Base-by-base conservation (phyloP, 2,329 filamentous ascomycete genomes). In the Nannizzia gypsea region DNA sequence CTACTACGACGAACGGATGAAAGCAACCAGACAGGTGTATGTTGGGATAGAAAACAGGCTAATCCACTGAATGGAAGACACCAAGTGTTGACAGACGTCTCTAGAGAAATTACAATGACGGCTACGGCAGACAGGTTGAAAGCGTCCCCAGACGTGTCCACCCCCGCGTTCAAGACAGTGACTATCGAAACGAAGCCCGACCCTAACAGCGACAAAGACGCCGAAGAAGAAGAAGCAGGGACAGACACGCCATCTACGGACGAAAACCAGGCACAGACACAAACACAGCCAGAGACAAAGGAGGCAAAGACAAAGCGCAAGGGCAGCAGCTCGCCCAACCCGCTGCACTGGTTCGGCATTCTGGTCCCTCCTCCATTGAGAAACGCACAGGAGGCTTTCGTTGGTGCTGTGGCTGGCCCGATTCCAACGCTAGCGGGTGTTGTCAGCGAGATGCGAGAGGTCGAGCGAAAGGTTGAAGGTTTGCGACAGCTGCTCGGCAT, bases 1-100 rank as follows among this genome's bases (percentile, higher is more conserved):
- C 58, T 78, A 75, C 63, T 80, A 78, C 61, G 78, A 80, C 67
- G 74, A 75, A 52, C 69, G 78, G 34, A 80, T 79, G 78, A 77
- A 78, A 64, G 76, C 77, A 15, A 72, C 68, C 22, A 69, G 69
- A 61, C 73, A 66, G 61, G 69, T 76, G 75, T 77, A 36, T 36
- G 31, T 36, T 36, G 31, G 8, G 9, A 36, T 11, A 68, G 15
- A 8, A 17, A 15, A 42, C 38, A 57, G 26, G 4, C 22, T 22
- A 17, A 17, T 2, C 1, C 6, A 3, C 0, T 50, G 22, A 13
- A 48, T 22, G 3, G 11, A 34, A 26, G 13, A 13, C 26, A 31
- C 17, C 31, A 3, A 34, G 28, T 3, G 6, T 26, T 54, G 26
- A 54, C 48, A 20, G 26, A 31, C 24, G 26, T 2, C 3, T 34